A percentile compares a stretch with the other conserved stretches of the same genome.
These are phyloP conservation scores for Francoa sonchifolia DNA, from an alignment of 441 rosid species.

Conservation along the genomic window DNA sequence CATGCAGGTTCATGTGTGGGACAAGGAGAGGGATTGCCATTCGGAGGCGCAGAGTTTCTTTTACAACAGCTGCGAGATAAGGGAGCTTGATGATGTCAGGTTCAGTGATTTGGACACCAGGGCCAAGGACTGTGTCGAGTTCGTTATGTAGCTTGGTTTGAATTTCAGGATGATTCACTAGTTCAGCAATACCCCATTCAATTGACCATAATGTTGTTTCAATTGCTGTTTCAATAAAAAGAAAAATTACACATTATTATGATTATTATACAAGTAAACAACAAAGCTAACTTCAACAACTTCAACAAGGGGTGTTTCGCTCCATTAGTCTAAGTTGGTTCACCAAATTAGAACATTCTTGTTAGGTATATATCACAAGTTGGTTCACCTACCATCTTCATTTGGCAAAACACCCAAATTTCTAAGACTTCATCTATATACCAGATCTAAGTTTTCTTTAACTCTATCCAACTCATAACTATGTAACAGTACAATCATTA, in stretches of 20 bases:
- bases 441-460: no score
- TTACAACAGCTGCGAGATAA: conserved; percentile 79
- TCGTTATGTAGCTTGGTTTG: conserved; percentile 64
- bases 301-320: no score
- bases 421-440: no score
- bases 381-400: no score
- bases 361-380: no score
- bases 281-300: no score
- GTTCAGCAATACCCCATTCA: conserved; percentile 89
- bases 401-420: no score
- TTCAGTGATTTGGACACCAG: conserved; percentile 58
- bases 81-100: conserved; percentile 69
- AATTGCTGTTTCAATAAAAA: conserved; percentile 41
- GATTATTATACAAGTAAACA: no score
- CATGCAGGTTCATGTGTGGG: conserved; percentile 94
- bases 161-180: conserved; percentile 79
- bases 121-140: conserved; percentile 66
- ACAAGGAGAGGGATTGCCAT: conserved; percentile 97
- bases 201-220: conserved; percentile 91
- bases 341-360: no score
- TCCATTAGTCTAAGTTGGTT: no score
- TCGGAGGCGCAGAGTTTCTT: conserved; percentile 75
- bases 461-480: no score
- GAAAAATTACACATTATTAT: neutral
- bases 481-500: no score